A percentile compares a stretch with the other conserved stretches of the same genome.
phyloP scores from a whole-genome alignment of 2,329 filamentous ascomycete genomes.

The Neurospora crassa region DNA sequence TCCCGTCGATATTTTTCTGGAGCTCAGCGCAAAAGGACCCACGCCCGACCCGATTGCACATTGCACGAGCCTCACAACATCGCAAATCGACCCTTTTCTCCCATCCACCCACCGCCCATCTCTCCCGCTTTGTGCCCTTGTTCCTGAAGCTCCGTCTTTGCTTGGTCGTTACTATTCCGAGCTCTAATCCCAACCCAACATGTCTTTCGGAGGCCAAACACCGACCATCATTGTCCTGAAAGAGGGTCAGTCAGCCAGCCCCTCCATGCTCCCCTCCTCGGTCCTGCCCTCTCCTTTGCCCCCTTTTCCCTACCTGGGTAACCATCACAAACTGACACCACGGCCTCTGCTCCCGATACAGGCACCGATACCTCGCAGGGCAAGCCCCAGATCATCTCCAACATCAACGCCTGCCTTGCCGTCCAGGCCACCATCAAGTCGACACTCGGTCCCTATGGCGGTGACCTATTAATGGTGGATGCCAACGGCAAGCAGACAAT shows the following conservation, averaged over 20 bases:
- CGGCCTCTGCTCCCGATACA: conserved; percentile 26
- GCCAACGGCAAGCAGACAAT: conserved; percentile 94
- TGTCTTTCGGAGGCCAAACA: conserved; percentile 22
- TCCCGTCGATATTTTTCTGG: conserved; percentile 5
- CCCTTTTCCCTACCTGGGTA: neutral
- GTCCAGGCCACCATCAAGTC: conserved; percentile 94
- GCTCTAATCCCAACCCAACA: conserved; percentile 7
- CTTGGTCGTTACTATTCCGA: neutral
- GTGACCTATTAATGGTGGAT: conserved; percentile 91
- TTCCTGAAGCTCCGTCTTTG: neutral
- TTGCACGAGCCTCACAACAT: neutral
- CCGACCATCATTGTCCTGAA: conserved; percentile 23
- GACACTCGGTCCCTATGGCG: conserved; percentile 92
- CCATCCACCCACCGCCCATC: neutral
- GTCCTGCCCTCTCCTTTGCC: neutral
- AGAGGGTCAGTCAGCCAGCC: conserved; percentile 18
- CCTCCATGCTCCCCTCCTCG: conserved; percentile 11
- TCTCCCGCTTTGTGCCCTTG: neutral
- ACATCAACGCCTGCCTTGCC: conserved; percentile 96
- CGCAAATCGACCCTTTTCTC: neutral
- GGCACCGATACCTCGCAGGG: conserved; percentile 97
- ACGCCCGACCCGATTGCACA: neutral
- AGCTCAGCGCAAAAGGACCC: neutral
- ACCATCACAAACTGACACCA: conserved; percentile 10
- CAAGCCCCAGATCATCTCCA: conserved; percentile 91